Conservation (phyloP, 257 asterid genomes). For the Gentiana dahurica region DNA sequence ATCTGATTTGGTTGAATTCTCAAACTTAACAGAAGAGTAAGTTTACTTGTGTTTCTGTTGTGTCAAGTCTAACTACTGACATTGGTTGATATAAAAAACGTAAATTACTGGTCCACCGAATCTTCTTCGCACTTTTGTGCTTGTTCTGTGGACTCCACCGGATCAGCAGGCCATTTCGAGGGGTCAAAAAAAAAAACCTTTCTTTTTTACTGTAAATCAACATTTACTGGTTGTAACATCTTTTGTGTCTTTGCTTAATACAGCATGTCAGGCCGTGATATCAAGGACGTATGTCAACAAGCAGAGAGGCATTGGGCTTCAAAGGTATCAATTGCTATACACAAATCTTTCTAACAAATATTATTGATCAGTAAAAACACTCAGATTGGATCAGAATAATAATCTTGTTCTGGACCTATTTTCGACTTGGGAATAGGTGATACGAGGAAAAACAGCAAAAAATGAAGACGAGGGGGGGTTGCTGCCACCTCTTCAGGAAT, state of each 20-base stretch:
- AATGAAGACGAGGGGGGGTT: slow-evolving; percentile 25
- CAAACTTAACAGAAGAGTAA: slow-evolving; percentile 59
- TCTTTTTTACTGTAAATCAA: neutral
- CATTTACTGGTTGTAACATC: slow-evolving; percentile 4
- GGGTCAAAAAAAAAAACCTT: too few species aligned
- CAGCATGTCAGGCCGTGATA: slow-evolving; percentile 96
- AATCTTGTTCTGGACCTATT: slow-evolving; percentile 5
- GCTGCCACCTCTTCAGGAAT: slow-evolving; percentile 69
- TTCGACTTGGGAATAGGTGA: slow-evolving; percentile 29
- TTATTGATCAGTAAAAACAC: too few species aligned
- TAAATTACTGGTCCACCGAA: neutral
- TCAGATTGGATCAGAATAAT: too few species aligned
- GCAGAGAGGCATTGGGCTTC: slow-evolving; percentile 99
- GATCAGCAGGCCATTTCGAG: too few species aligned
- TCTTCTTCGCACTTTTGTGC: neutral
- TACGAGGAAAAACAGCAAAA: slow-evolving; percentile 54
- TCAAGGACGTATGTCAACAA: slow-evolving; percentile 91
- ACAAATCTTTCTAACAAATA: neutral
- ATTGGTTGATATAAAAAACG: too few species aligned
- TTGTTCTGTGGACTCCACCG: neutral
- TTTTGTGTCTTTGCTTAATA: slow-evolving; percentile 1
- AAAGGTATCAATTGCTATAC: slow-evolving; percentile 38
- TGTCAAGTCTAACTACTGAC: too few species aligned
- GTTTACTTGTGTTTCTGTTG: slow-evolving; percentile 9
- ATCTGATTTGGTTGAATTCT: slow-evolving; percentile 61